These are phyloP conservation scores for Kodamaea kakaduensis DNA, from an alignment of 805 yeast genomes.

Conservation along the genomic window DNA sequence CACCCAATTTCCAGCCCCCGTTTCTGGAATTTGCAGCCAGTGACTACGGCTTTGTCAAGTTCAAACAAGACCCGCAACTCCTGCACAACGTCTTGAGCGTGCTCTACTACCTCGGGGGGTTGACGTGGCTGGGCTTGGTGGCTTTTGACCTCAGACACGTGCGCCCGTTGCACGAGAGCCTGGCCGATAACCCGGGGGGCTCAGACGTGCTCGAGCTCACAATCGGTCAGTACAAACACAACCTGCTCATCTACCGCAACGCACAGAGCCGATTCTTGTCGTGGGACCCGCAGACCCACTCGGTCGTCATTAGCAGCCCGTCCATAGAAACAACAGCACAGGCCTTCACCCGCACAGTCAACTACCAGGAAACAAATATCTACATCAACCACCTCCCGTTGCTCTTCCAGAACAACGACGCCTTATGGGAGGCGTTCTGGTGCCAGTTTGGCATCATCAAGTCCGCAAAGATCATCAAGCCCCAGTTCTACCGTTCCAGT, in stretches of 20 bases:
- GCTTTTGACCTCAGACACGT: conserved; percentile 8
- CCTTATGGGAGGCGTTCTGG: conserved; percentile 38
- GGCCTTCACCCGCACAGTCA: conserved; percentile 21
- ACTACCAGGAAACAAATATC: conserved; percentile 64
- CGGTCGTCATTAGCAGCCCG: conserved; percentile 5
- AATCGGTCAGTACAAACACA: conserved; percentile 37
- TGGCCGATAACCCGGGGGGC: conserved; percentile 1
- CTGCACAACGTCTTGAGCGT: conserved; percentile 49
- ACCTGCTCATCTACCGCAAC: conserved; percentile 20
- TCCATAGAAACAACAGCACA: conserved; percentile 3
- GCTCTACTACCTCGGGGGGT: conserved; percentile 45
- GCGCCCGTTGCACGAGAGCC: conserved; percentile 9
- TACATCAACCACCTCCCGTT: conserved; percentile 64
- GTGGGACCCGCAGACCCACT: conserved; percentile 4
- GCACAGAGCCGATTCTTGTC: conserved; percentile 1
- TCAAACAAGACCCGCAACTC: conserved; percentile 22
- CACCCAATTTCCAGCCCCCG: neutral
- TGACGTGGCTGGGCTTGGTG: conserved; percentile 43
- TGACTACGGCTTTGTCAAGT: conserved; percentile 51
- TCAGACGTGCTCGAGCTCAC: conserved; percentile 20
- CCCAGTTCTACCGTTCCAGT: conserved; percentile 29
- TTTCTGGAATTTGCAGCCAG: neutral
- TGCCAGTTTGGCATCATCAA: conserved; percentile 35
- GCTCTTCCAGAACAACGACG: conserved; percentile 51
- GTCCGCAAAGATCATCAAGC: conserved; percentile 41